A percentile compares a stretch with the other conserved stretches of the same genome.
Evolutionary conservation across 257 asterid genomes (phyloP).

Genomic region (Primulina huaijiensis): DNA sequence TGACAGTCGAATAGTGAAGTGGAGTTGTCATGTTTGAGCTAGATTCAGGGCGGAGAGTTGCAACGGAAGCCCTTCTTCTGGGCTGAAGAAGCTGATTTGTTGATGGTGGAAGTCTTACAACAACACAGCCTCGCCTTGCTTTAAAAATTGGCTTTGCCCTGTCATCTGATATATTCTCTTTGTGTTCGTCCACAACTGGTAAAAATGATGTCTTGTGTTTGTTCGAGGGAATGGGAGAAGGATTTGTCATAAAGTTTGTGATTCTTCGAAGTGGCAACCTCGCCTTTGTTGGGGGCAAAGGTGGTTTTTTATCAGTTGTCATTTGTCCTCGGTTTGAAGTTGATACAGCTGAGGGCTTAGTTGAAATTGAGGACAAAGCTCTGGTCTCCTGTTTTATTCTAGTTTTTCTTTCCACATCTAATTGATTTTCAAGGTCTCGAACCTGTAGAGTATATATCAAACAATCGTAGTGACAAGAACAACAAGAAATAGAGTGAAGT

Average conservation of each 20-base stretch:
- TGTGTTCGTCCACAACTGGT: slow-evolving; percentile 52
- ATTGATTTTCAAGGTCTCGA: slow-evolving; percentile 79
- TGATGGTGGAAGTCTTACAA: slow-evolving; percentile 44
- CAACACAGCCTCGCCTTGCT: slow-evolving; percentile 74
- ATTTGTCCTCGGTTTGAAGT: slow-evolving; percentile 48
- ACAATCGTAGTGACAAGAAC: slow-evolving; percentile 10
- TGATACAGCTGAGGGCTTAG: slow-evolving; percentile 37
- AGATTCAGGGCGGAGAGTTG: slow-evolving; percentile 54
- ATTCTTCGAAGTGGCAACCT: slow-evolving; percentile 80
- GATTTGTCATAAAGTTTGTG: slow-evolving; percentile 50
- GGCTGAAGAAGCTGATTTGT: slow-evolving; percentile 55
- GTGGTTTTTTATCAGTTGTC: slow-evolving; percentile 67
- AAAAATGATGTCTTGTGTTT: slow-evolving; percentile 50
- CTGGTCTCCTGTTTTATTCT: slow-evolving; percentile 74
- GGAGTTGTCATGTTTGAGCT: slow-evolving; percentile 45
- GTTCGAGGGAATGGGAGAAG: slow-evolving; percentile 42
- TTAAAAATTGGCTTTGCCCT: slow-evolving; percentile 38
- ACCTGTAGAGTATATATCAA: slow-evolving; percentile 46
- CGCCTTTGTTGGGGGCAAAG: slow-evolving; percentile 67
- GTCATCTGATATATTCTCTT: slow-evolving; percentile 50
- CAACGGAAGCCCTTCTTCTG: slow-evolving; percentile 79
- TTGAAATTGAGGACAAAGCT: slow-evolving; percentile 58
- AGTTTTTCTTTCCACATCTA: slow-evolving; percentile 80
- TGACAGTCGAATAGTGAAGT: slow-evolving; percentile 36
- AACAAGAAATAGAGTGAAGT: neutral